phyloP scores from a whole-genome alignment of 2,329 filamentous ascomycete genomes.

The Macrophomina phaseolina region DNA sequence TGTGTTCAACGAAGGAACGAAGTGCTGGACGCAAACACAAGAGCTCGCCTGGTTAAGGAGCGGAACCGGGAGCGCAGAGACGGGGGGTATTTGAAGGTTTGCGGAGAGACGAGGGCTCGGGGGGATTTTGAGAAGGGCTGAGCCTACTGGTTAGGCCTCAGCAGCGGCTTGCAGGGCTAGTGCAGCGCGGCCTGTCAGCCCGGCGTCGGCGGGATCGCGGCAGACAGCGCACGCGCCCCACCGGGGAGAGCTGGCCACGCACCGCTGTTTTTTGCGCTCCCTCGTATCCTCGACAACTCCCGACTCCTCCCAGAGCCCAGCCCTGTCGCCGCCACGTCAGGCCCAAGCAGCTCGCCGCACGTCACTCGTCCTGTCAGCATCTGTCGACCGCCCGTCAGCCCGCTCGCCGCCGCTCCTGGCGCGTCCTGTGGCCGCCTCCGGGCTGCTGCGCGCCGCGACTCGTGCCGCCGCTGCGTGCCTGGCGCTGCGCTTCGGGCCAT shows the following conservation, averaged over 20 bases:
- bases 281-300: not conserved
- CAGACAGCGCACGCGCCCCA: slow-evolving; percentile 21
- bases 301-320: not conserved
- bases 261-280: not conserved
- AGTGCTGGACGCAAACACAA: slow-evolving; percentile 7
- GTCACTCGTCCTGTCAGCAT: not conserved
- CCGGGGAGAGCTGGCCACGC: slow-evolving; percentile 6
- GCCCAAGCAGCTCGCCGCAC: slow-evolving; percentile 5
- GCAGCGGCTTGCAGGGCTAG: slow-evolving; percentile 11
- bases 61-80: not conserved
- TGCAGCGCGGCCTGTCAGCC: slow-evolving; percentile 20
- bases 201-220: slow-evolving; percentile 20
- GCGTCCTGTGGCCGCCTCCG: not conserved
- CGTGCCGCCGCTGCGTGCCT: slow-evolving; percentile 12
- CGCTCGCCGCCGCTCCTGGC: not conserved
- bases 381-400: not conserved
- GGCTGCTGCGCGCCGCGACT: not conserved
- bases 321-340: slow-evolving; percentile 18
- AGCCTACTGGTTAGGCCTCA: slow-evolving; percentile 7
- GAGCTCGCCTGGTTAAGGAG: slow-evolving; percentile 6
- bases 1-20: slow-evolving; percentile 23
- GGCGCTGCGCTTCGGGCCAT: slow-evolving; percentile 19
- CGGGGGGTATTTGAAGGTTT: slow-evolving; percentile 21
- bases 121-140: slow-evolving; percentile 7
- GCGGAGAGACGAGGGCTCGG: not conserved